These are phyloP conservation scores for Licmophora abbreviata DNA, from an alignment of 108 stramenopile genomes.

Conservation along the genomic window DNA sequence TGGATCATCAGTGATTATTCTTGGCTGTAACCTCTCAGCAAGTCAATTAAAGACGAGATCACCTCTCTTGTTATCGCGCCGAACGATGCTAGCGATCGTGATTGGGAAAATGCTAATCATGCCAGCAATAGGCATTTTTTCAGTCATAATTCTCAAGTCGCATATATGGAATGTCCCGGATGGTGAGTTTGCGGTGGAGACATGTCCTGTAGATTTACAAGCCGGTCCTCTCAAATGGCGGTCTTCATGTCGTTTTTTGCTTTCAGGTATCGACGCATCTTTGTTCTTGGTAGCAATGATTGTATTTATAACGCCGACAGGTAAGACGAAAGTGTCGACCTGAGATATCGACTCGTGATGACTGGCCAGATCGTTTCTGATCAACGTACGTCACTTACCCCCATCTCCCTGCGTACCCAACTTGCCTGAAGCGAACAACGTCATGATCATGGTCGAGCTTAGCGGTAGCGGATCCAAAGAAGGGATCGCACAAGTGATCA, in stretches of 20 bases:
- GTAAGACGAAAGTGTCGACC: no score
- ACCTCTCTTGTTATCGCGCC: slow-evolving; percentile 24
- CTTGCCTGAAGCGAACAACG: slow-evolving; percentile 76
- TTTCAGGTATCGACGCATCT: slow-evolving; percentile 64
- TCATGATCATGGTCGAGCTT: slow-evolving; percentile 89
- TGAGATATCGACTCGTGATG: no score
- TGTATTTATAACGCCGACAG: slow-evolving; percentile 69
- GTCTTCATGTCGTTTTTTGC: no score
- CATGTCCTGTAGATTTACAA: neutral
- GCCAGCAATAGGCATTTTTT: slow-evolving; percentile 61
- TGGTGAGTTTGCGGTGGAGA: slow-evolving; percentile 6
- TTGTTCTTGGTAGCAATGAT: slow-evolving; percentile 80
- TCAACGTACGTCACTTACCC: no score
- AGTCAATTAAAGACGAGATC: slow-evolving; percentile 9
- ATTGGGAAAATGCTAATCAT: slow-evolving; percentile 79
- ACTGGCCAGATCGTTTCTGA: no score
- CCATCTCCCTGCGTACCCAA: neutral
- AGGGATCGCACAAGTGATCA: slow-evolving; percentile 72
- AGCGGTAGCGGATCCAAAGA: slow-evolving; percentile 58
- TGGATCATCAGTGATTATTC: no score
- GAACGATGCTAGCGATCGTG: slow-evolving; percentile 50
- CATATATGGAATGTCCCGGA: slow-evolving; percentile 52
- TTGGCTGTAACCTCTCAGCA: slow-evolving; percentile 70
- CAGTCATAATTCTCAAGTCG: slow-evolving; percentile 35
- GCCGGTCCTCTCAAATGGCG: neutral